A percentile compares a stretch with the other conserved stretches of the same genome.
phyloP scores from a whole-genome alignment of 768 basidiomycete species.

The Crepidotus variabilis region DNA sequence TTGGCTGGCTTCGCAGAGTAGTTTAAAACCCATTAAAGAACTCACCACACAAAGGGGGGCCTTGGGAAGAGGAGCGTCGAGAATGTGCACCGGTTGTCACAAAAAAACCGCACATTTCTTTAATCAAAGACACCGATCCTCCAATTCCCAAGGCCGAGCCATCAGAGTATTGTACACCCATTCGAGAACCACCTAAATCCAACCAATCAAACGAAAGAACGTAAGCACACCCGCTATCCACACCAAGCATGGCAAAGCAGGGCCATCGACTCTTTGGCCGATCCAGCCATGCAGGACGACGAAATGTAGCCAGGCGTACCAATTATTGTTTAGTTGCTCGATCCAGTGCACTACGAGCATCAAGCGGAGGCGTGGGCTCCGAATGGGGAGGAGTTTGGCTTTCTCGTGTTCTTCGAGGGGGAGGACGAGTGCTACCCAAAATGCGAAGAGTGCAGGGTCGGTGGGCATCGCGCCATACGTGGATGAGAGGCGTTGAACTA shows the following conservation, averaged over 20 bases:
- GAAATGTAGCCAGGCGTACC: slow-evolving; percentile 32
- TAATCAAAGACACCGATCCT: no score
- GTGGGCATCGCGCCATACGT: slow-evolving; percentile 76
- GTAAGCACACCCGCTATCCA: slow-evolving; percentile 26
- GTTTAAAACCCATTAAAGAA: no score
- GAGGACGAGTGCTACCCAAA: slow-evolving; percentile 88
- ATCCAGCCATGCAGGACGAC: neutral
- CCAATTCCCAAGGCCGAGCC: neutral
- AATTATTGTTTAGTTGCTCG: slow-evolving; percentile 57
- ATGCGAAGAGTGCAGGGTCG: slow-evolving; percentile 72
- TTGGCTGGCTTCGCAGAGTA: no score
- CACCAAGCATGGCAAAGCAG: slow-evolving; percentile 11
- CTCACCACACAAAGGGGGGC: no score
- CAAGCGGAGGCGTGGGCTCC: slow-evolving; percentile 72
- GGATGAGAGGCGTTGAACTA: slow-evolving; percentile 79
- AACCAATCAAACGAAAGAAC: slow-evolving; percentile 26
- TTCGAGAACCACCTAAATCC: slow-evolving; percentile 69
- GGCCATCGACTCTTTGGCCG: slow-evolving; percentile 6
- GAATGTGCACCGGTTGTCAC: no score
- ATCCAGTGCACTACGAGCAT: slow-evolving; percentile 94
- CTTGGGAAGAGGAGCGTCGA: no score
- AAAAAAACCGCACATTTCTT: no score
- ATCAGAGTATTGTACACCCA: slow-evolving; percentile 55
- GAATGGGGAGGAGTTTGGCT: slow-evolving; percentile 79
- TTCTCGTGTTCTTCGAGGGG: slow-evolving; percentile 92